Conservation (phyloP, 2,329 filamentous ascomycete species). For the Colletotrichum cereale region DNA sequence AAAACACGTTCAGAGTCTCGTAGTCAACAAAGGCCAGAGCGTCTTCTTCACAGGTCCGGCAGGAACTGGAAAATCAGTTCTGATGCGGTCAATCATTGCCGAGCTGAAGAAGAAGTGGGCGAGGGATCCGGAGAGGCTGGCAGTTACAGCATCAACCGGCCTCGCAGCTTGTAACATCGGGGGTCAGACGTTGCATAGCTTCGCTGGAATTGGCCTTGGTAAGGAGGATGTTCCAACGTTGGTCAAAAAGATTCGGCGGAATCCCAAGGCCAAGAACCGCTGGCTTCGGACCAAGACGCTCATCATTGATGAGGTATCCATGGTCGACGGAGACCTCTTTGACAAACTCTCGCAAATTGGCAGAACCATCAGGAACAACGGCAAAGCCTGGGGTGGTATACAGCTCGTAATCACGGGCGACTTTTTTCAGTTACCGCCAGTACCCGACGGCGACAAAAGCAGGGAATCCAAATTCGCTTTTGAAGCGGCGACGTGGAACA, state of each 20-base stretch:
- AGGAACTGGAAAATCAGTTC: slow-evolving; percentile 95
- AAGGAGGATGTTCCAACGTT: slow-evolving; percentile 87
- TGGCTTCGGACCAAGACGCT: slow-evolving; percentile 92
- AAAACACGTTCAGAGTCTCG: slow-evolving; percentile 83
- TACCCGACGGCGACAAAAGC: slow-evolving; percentile 79
- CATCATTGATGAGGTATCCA: slow-evolving; percentile 95
- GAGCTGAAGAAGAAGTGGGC: slow-evolving; percentile 82
- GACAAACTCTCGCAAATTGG: slow-evolving; percentile 95
- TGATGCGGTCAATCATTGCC: slow-evolving; percentile 91
- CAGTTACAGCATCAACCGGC: slow-evolving; percentile 95
- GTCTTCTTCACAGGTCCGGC: slow-evolving; percentile 99
- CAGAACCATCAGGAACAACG: slow-evolving; percentile 87
- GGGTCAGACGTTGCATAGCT: slow-evolving; percentile 95
- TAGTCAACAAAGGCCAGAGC: slow-evolving; percentile 83
- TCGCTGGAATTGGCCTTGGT: slow-evolving; percentile 92
- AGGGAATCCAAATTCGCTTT: slow-evolving; percentile 88
- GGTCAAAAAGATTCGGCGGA: slow-evolving; percentile 90
- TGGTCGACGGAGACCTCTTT: slow-evolving; percentile 97
- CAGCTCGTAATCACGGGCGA: slow-evolving; percentile 96
- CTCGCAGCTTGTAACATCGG: slow-evolving; percentile 97
- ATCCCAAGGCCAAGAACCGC: slow-evolving; percentile 86
- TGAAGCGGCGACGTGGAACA: slow-evolving; percentile 91
- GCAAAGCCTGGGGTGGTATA: slow-evolving; percentile 93
- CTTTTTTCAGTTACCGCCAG: slow-evolving; percentile 96
- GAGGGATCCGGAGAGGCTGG: slow-evolving; percentile 84